phyloP scores from a whole-genome alignment of 768 basidiomycete genomes.

The Gautieria morchelliformis region DNA sequence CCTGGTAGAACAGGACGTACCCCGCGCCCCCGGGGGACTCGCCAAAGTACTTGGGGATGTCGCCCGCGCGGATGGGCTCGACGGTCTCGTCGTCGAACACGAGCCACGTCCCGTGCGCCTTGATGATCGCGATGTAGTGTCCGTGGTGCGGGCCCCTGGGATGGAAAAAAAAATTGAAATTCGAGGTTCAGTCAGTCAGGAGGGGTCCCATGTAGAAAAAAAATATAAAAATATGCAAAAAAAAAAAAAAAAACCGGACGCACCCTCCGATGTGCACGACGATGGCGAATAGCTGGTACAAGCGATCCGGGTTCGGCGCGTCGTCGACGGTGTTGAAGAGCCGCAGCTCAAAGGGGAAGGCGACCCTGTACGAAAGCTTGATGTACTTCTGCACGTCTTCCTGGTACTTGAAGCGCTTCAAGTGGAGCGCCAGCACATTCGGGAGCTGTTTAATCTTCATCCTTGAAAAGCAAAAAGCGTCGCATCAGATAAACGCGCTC shows the following conservation, averaged over 20 bases:
- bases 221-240: conserved; percentile 10
- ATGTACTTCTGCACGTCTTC: conserved; percentile 85
- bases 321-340: conserved; percentile 97
- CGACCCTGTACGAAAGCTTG: conserved; percentile 94
- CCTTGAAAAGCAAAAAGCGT: conserved; percentile 31
- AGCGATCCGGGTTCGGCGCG: conserved; percentile 77
- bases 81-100: conserved; percentile 96
- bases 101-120: conserved; percentile 76
- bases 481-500: too few species aligned
- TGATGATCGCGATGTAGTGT: conserved; percentile 94
- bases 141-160: conserved; percentile 94
- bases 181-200: neutral
- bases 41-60: conserved; percentile 92
- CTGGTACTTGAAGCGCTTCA: conserved; percentile 99
- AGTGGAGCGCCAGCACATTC: conserved; percentile 87
- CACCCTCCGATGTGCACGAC: conserved; percentile 99
- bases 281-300: conserved; percentile 92
- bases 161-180: neutral
- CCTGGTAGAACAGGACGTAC: conserved; percentile 97
- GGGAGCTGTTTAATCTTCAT: conserved; percentile 99
- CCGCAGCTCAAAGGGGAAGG: conserved; percentile 89
- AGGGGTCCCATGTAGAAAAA: neutral
- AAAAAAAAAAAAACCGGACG: too few species aligned
- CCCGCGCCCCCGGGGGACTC: conserved; percentile 82
- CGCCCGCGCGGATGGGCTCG: conserved; percentile 74